Conservation (phyloP, 1,284 basidiomycete species). For the Neotropicomus parvogracilis region DNA sequence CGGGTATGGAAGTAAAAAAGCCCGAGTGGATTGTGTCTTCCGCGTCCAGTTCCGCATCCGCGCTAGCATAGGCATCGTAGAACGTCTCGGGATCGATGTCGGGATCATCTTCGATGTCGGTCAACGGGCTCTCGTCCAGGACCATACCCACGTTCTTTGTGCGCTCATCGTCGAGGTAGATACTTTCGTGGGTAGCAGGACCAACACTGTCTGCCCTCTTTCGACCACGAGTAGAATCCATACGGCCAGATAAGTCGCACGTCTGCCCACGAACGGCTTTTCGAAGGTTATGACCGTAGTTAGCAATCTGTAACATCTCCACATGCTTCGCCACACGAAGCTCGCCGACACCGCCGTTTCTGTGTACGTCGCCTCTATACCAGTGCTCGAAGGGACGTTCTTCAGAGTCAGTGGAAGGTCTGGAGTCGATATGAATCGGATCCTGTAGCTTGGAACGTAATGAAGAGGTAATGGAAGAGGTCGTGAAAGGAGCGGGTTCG, state of each 20-base stretch:
- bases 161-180: constrained; percentile 63
- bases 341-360: constrained; percentile 79
- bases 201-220: constrained; percentile 60
- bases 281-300: constrained; percentile 57
- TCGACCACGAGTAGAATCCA: constrained; percentile 32
- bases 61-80: constrained; percentile 26
- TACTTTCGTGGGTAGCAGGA: constrained; percentile 50
- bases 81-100: constrained; percentile 29
- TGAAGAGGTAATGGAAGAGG: constrained; percentile 35
- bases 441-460: constrained; percentile 27
- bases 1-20: constrained; percentile 8
- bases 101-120: constrained; percentile 57
- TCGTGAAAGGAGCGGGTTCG: constrained; percentile 46
- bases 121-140: constrained; percentile 65
- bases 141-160: constrained; percentile 46
- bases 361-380: constrained; percentile 75
- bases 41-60: constrained; percentile 12
- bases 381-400: constrained; percentile 78
- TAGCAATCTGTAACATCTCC: constrained; percentile 81
- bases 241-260: constrained; percentile 23
- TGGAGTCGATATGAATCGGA: constrained; percentile 27
- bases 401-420: constrained; percentile 68
- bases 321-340: constrained; percentile 62
- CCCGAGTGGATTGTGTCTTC: constrained; percentile 20
- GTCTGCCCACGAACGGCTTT: constrained; percentile 22